Evolutionary conservation across 2,329 filamentous ascomycete genomes (phyloP).

Genomic region (Arachnopeziza araneosa): DNA sequence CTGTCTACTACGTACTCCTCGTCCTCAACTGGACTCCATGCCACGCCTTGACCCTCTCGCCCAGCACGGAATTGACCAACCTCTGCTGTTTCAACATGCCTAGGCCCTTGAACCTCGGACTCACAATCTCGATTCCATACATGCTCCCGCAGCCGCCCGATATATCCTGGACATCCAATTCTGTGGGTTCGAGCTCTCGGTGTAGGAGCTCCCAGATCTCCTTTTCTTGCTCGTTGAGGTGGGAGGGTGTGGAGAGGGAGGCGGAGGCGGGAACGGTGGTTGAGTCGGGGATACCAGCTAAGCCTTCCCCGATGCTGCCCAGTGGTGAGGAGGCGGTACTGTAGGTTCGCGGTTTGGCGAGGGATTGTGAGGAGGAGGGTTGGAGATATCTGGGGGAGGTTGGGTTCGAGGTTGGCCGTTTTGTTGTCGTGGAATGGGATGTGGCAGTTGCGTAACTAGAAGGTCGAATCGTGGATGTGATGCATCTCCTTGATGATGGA

Average conservation of each 20-base stretch:
- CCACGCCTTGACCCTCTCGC: constrained; percentile 73
- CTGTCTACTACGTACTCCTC: too few relatives aligned
- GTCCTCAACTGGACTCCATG: constrained; percentile 80
- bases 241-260: constrained; percentile 35
- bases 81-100: constrained; percentile 76
- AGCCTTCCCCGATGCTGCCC: too few relatives aligned
- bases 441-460: neutral
- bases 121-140: constrained; percentile 77
- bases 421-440: neutral
- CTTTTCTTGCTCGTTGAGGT: constrained; percentile 50
- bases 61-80: constrained; percentile 69
- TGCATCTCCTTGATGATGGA: neutral
- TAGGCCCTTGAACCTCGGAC: constrained; percentile 63
- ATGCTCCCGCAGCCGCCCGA: constrained; percentile 81
- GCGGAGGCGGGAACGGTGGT: neutral
- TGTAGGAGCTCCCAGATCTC: constrained; percentile 47
- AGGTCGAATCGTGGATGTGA: neutral
- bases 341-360: neutral
- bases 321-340: neutral
- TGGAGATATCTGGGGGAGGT: neutral
- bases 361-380: neutral
- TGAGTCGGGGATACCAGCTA: too few relatives aligned
- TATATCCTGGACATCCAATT: constrained; percentile 59
- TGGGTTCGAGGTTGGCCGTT: neutral
- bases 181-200: constrained; percentile 27